A percentile compares a stretch with the other conserved stretches of the same genome.
Evolutionary conservation across 352 stramenopile species (phyloP).

Genomic region (Phytopythium litorale): DNA sequence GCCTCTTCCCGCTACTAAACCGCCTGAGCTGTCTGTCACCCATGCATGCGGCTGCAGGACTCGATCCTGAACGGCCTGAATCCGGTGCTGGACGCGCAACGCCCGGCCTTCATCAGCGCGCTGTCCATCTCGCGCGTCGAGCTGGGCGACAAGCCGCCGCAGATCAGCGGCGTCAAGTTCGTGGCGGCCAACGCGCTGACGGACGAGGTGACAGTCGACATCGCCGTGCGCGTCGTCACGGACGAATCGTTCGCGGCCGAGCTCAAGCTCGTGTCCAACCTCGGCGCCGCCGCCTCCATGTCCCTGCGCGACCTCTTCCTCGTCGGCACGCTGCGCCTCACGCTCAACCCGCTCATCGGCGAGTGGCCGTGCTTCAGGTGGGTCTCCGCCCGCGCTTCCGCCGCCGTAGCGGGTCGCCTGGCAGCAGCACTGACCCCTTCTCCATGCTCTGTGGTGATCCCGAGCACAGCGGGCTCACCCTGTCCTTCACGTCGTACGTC

Average conservation of each 20-base stretch:
- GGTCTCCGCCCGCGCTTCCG: neutral
- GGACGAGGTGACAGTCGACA: conserved; percentile 66
- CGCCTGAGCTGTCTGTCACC: neutral
- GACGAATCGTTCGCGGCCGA: conserved; percentile 60
- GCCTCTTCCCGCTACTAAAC: neutral
- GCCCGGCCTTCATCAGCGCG: conserved; percentile 63
- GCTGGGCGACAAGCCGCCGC: conserved; percentile 46
- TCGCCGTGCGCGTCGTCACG: conserved; percentile 57
- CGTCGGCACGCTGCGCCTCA: conserved; percentile 64
- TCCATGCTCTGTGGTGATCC: neutral
- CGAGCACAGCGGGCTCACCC: conserved; percentile 30
- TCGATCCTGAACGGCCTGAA: conserved; percentile 60
- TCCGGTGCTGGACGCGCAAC: conserved; percentile 52
- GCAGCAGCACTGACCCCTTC: neutral
- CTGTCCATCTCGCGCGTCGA: conserved; percentile 57
- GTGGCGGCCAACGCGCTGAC: conserved; percentile 48
- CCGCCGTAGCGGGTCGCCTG: too few relatives aligned
- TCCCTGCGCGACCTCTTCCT: conserved; percentile 65
- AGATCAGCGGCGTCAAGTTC: conserved; percentile 73
- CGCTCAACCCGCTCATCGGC: conserved; percentile 55
- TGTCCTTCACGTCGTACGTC: conserved; percentile 70
- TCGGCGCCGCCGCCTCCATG: conserved; percentile 54
- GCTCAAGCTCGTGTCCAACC: conserved; percentile 59
- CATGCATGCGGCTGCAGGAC: conserved; percentile 27
- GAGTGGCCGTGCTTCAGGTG: conserved; percentile 75